Base-by-base conservation (phyloP, 352 stramenopile genomes). In the Pythium aphanidermatum region DNA sequence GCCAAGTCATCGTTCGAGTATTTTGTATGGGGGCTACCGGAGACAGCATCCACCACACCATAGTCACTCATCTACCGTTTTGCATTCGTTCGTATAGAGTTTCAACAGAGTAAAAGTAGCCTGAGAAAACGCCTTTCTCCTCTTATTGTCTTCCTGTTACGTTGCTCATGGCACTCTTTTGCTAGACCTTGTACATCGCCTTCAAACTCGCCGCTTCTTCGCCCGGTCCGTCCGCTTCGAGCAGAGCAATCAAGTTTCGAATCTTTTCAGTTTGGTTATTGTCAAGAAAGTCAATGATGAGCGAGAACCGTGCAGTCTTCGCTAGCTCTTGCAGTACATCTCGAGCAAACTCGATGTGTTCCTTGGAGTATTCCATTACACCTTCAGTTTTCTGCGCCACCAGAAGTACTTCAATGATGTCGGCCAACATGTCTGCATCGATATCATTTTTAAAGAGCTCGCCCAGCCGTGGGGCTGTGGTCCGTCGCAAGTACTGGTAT, bases 1-100 rank as follows among this genome's bases (percentile, higher is more conserved):
- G 82, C 83, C 24, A 95, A 95, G 55, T 95, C 83, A 33, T 85
- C 83, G 16, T 48, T 91, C 24, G 80, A 91, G 20, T 92, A 92
- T 51, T 95, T 95, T 24, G 56, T 92, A 11, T 75, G 56, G 38
- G 53, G 57, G 11, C 33, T 62, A 8, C 31, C 63, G 13, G 63
- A 82, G 31, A 47, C 64, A 21, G 78, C 73, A 21, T 64, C 29
- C 7, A 38, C 4, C n/a, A 28, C 7, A 17, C 19, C 25, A 7
- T 30, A 23, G 10, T 26, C 30, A n/a, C 26, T n/a, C n/a, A n/a
- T n/a, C n/a, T n/a, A n/a, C n/a, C n/a, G n/a, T n/a, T n/a, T 38
- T 41, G 17, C 35, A 44, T 52, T 36, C 19, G 31, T 32, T 20
- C 45, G 53, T 30, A 46, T 55, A 43, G 51, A 57, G 46, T 52